Conservation (phyloP, 768 basidiomycete species). For the Boletellus ananiceps region DNA sequence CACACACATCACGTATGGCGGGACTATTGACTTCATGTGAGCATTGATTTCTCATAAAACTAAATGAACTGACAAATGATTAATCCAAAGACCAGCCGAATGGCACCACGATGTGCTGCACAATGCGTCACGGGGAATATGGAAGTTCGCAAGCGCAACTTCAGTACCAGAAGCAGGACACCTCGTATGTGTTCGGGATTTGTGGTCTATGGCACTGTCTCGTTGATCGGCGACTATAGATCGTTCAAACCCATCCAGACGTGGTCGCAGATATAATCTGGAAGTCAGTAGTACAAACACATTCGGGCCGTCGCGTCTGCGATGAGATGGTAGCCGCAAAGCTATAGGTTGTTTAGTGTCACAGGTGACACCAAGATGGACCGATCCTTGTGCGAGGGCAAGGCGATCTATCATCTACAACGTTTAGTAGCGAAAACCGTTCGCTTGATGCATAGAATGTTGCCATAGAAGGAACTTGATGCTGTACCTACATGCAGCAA, state of each 20-base stretch:
- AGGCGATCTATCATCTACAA: too few relatives aligned
- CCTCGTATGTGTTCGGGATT: not conserved
- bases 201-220: not conserved
- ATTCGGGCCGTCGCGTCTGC: not conserved
- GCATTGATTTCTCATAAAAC: not conserved
- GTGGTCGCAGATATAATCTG: conserved; percentile 1
- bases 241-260: not conserved
- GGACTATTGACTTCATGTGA: not conserved
- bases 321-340: not conserved
- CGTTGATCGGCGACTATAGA: not conserved
- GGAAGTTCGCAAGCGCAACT: conserved; percentile 1
- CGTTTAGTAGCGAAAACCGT: too few relatives aligned
- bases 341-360: not conserved
- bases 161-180: conserved; percentile 3
- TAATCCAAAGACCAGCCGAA: not conserved
- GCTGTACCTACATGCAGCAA: too few relatives aligned
- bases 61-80: not conserved
- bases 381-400: too few relatives aligned
- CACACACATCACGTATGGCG: conserved; percentile 4
- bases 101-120: not conserved
- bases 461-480: too few relatives aligned
- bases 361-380: too few relatives aligned
- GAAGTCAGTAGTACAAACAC: not conserved
- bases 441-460: too few relatives aligned
- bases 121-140: not conserved